These are phyloP conservation scores for Avena sativa DNA, from an alignment of 176 grass and related monocot species.

Conservation along the genomic window DNA sequence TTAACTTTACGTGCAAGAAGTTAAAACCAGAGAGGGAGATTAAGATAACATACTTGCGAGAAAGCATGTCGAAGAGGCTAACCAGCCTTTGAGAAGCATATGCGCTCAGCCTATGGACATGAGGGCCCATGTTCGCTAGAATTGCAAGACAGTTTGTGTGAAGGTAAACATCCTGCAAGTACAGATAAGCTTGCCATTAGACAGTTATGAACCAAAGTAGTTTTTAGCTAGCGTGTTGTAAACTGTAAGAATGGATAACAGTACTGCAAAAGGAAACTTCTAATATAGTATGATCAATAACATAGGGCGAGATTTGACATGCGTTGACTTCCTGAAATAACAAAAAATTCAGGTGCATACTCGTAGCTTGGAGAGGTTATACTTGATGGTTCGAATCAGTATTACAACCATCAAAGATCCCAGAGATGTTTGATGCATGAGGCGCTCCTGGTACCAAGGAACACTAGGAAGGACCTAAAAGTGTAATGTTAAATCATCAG, in stretches of 20 bases:
- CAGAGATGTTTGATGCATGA: conserved; percentile 91
- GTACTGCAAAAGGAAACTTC: background rate
- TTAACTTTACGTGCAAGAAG: conserved; percentile 17
- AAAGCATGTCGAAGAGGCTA: conserved; percentile 99
- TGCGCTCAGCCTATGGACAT: conserved; percentile 88
- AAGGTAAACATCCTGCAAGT: conserved; percentile 93
- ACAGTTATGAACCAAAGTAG: conserved; percentile 15
- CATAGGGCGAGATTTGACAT: background rate
- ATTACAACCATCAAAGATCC: conserved; percentile 97
- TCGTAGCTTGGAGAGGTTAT: conserved; percentile 97
- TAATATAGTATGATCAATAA: background rate
- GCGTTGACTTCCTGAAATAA: conserved; percentile 21
- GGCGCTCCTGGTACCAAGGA: conserved; percentile 97
- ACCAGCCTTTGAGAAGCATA: conserved; percentile 99
- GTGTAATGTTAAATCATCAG: background rate
- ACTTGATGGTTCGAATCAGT: conserved; percentile 96
- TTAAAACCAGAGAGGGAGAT: conserved; percentile 7
- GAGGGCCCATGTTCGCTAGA: conserved; percentile 98
- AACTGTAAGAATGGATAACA: conserved; percentile 23
- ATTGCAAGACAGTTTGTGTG: conserved; percentile 98
- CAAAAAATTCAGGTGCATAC: conserved; percentile 55
- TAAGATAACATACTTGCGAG: conserved; percentile 81
- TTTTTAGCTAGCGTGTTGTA: background rate
- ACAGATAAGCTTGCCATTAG: conserved; percentile 41
- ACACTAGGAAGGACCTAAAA: conserved; percentile 80